Conservation (phyloP, 257 asterid species). For the Scutellaria galericulata region DNA sequence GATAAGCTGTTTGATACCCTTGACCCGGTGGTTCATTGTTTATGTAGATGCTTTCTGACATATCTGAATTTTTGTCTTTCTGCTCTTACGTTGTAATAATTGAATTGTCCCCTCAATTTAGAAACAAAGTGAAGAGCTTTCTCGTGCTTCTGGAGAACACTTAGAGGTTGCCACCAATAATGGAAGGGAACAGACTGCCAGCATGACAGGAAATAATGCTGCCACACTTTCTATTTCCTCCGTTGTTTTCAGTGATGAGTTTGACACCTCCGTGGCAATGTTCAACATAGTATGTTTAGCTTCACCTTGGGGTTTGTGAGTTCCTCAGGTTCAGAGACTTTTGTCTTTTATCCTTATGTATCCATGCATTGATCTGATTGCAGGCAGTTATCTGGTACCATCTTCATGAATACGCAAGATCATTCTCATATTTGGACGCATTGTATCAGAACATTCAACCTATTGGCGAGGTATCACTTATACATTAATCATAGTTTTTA, state of each 20-base stretch:
- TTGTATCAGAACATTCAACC: conserved; percentile 81
- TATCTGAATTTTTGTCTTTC: not conserved
- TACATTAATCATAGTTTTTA: conserved; percentile 1
- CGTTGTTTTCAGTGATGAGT: conserved; percentile 53
- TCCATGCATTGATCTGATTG: conserved; percentile 38
- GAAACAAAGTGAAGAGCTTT: conserved; percentile 67
- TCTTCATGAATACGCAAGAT: conserved; percentile 72
- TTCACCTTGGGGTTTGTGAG: conserved; percentile 30
- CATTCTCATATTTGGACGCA: conserved; percentile 68
- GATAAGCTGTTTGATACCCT: not conserved
- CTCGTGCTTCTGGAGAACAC: conserved; percentile 60
- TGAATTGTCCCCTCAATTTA: conserved; percentile 27
- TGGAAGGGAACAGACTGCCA: conserved; percentile 51
- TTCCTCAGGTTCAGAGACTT: conserved; percentile 18
- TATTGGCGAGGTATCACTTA: conserved; percentile 65
- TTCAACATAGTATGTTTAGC: conserved; percentile 69
- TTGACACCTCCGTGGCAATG: conserved; percentile 56
- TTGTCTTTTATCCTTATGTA: conserved; percentile 17
- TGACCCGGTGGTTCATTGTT: not conserved
- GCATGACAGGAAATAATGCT: conserved; percentile 46
- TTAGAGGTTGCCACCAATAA: conserved; percentile 46
- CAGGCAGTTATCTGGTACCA: conserved; percentile 90
- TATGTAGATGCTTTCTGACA: not conserved
- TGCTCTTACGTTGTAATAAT: not conserved
- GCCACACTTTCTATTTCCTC: conserved; percentile 51